A percentile compares a stretch with the other conserved stretches of the same genome.
Conservation (phyloP, 805 yeast species). For the Kregervanrija delftensis region DNA sequence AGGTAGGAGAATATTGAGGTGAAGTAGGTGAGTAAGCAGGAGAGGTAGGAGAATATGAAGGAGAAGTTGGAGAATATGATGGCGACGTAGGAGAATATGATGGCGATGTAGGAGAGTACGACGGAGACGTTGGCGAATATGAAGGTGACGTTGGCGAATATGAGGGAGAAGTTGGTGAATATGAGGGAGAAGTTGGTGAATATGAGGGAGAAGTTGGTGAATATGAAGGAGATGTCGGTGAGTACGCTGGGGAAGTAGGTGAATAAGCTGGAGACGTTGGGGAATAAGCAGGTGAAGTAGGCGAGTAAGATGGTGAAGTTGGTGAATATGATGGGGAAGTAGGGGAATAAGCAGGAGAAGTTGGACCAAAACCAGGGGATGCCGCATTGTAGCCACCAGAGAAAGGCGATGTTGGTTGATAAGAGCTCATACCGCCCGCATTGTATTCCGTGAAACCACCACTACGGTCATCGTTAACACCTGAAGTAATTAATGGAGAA, state of each 20-base stretch:
- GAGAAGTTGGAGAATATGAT: constrained; percentile 69
- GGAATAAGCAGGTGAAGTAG: constrained; percentile 62
- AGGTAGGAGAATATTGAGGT: constrained; percentile 69
- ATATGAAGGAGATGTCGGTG: constrained; percentile 71
- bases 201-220: constrained; percentile 66
- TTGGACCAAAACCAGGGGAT: constrained; percentile 38
- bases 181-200: constrained; percentile 64
- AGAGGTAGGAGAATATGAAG: constrained; percentile 66
- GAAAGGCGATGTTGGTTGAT: constrained; percentile 50
- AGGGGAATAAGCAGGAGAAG: constrained; percentile 43
- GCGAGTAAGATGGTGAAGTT: constrained; percentile 46
- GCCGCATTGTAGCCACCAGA: constrained; percentile 39
- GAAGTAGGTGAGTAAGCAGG: constrained; percentile 74
- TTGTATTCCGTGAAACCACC: constrained; percentile 82
- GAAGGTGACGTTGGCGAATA: constrained; percentile 72
- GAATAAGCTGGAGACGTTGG: constrained; percentile 73
- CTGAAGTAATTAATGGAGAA: constrained; percentile 89
- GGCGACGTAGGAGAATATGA: constrained; percentile 76
- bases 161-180: constrained; percentile 73
- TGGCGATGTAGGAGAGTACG: constrained; percentile 64
- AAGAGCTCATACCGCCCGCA: constrained; percentile 48
- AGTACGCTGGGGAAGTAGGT: constrained; percentile 53
- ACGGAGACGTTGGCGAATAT: constrained; percentile 52
- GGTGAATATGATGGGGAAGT: constrained; percentile 55
- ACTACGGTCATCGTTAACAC: constrained; percentile 63